Conservation (phyloP, 1,284 basidiomycete genomes). For the Puccinia hordei region DNA sequence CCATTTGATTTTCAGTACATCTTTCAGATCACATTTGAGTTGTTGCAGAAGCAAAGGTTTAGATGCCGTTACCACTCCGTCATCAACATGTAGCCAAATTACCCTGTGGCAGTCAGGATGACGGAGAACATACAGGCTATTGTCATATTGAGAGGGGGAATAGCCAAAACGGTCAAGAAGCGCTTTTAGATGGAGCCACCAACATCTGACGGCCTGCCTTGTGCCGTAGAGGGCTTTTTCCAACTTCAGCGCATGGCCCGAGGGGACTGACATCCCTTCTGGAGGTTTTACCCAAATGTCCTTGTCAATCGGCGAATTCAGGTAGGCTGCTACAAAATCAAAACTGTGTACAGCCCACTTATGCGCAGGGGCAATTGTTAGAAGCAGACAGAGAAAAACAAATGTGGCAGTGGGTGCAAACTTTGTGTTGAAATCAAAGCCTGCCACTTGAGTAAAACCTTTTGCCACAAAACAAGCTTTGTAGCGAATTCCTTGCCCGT, state of each 20-base stretch:
- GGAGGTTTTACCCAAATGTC: neutral
- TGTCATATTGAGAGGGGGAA: too few species aligned
- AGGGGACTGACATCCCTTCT: neutral
- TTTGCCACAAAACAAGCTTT: too few species aligned
- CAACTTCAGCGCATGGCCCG: neutral
- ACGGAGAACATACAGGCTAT: neutral
- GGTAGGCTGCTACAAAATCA: constrained; percentile 19
- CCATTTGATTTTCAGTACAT: constrained; percentile 23
- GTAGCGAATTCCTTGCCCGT: too few species aligned
- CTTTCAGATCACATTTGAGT: neutral
- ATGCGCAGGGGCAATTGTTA: neutral
- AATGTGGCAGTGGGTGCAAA: constrained; percentile 12
- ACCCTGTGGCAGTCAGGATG: neutral
- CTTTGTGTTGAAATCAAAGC: neutral
- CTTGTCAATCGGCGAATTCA: neutral
- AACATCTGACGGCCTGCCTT: neutral
- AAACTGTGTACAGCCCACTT: constrained; percentile 6
- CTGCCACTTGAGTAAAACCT: too few species aligned
- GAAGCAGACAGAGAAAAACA: neutral
- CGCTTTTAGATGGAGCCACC: neutral
- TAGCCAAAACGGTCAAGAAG: neutral
- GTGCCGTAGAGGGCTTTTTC: constrained; percentile 2
- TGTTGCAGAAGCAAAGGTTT: neutral
- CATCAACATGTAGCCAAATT: constrained; percentile 22
- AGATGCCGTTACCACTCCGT: neutral